Base-by-base conservation (phyloP, 768 basidiomycete species). In the Amanita thiersii region DNA sequence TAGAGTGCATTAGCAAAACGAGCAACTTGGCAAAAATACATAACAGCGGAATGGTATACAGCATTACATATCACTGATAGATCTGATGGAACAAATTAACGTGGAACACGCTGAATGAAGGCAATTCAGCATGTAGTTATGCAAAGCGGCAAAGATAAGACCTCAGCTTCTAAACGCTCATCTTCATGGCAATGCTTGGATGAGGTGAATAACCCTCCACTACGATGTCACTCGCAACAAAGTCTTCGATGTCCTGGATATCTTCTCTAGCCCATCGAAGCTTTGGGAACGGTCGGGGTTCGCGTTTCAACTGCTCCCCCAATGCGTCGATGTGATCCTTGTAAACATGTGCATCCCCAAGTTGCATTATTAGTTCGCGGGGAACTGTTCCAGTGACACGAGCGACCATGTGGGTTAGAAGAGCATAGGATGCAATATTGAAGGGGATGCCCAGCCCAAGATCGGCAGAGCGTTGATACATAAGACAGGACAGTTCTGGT, bases 381-480 rank as follows among this genome's bases (percentile, higher is more conserved):
- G 96, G 77, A 23, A 81, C 77, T 3, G 88, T 92, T 32, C 74
- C 71, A 9, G 94, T 97, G 44, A 96, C 79, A 18, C 77, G 81
- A n/a, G 94, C 93, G 49, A 99, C 78, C 88, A 99, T 92, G 62
- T 97, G 92, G 0, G 93, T 96, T 40, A 99, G 78, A 15, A 99
- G 76, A 4, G 96, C 87, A 61, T 98, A 99, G 0, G 96, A 98
- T 9, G 94, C 96, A 61, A 99, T 98, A 62, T 99, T 99, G 76
- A 99, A 99, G 0, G 94, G 94, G 37, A 99, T 88, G 2, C 94
- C 94, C 28, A 99, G 86, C 1, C 94, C 94, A 5, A 97, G 76
- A 58, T 99, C 94, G 12, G 93, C 93, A 9, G 94, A 97, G 35
- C 96, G 87, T 56, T 98, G 94, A 66, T 83, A 97, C 91, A 98